Percentiles rank a stretch among this genome's conserved stretches.
phyloP scores from a whole-genome alignment of 495 filamentous ascomycete species.

The Clohesyomyces aquaticus region DNA sequence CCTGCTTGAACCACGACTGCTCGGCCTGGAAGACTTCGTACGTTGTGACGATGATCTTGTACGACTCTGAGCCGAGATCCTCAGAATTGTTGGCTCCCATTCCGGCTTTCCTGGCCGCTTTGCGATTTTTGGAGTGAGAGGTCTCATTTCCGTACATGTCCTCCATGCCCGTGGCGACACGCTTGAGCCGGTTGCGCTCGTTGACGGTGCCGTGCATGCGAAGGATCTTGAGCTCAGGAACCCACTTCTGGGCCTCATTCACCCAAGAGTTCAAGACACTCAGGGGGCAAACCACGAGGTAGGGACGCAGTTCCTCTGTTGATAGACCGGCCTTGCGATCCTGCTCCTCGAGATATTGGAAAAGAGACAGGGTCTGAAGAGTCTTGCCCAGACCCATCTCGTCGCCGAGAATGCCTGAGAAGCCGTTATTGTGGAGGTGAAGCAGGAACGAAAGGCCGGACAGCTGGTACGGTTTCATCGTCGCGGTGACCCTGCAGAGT shows the following conservation, averaged over 20 bases:
- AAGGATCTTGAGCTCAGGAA: slow-evolving; percentile 58
- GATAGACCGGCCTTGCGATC: slow-evolving; percentile 27
- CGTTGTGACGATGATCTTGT: slow-evolving; percentile 63
- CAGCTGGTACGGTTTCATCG: slow-evolving; percentile 68
- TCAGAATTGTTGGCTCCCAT: slow-evolving; percentile 58
- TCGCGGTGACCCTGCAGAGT: slow-evolving; percentile 47
- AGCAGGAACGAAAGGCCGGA: slow-evolving; percentile 65
- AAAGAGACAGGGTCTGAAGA: slow-evolving; percentile 61
- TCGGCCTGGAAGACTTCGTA: slow-evolving; percentile 65
- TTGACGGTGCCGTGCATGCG: slow-evolving; percentile 60
- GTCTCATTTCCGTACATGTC: slow-evolving; percentile 52
- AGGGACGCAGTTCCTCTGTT: slow-evolving; percentile 51
- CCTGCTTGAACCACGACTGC: slow-evolving; percentile 61
- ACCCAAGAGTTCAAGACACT: slow-evolving; percentile 63
- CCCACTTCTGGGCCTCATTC: slow-evolving; percentile 61
- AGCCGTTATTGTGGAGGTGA: slow-evolving; percentile 60
- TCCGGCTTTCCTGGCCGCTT: slow-evolving; percentile 46
- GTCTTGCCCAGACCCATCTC: slow-evolving; percentile 72
- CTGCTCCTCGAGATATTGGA: slow-evolving; percentile 55
- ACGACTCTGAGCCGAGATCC: slow-evolving; percentile 62
- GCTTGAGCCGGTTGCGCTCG: slow-evolving; percentile 57
- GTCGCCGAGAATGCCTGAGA: slow-evolving; percentile 63
- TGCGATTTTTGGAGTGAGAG: slow-evolving; percentile 41
- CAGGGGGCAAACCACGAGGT: slow-evolving; percentile 64
- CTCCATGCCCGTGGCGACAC: slow-evolving; percentile 50